These are phyloP conservation scores for Tylopilus rubrobrunneus DNA, from an alignment of 768 basidiomycete species.

Conservation along the genomic window DNA sequence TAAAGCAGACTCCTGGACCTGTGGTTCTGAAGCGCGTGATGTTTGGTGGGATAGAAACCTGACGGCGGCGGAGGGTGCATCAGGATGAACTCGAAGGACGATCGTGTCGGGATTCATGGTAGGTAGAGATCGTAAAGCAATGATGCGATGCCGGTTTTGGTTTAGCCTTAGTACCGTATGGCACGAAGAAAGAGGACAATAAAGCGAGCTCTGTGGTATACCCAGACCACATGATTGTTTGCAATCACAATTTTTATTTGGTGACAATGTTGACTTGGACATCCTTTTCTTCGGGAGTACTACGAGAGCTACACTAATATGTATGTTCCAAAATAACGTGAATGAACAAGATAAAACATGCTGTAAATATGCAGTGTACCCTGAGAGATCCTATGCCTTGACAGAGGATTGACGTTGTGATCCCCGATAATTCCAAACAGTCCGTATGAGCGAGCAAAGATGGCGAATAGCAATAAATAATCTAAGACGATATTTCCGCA, in stretches of 20 bases:
- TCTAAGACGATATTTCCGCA: slow-evolving; percentile 27
- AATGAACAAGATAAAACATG: slow-evolving; percentile 36
- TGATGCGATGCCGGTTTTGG: not conserved
- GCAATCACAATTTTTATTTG: too few relatives aligned
- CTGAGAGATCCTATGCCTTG: slow-evolving; percentile 31
- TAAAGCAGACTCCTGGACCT: slow-evolving; percentile 35
- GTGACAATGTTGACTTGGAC: not conserved
- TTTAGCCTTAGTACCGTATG: too few relatives aligned
- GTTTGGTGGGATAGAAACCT: slow-evolving; percentile 36
- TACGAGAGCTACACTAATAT: slow-evolving; percentile 29
- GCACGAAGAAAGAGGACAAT: too few relatives aligned
- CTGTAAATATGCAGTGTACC: slow-evolving; percentile 32
- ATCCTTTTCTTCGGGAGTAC: slow-evolving; percentile 7
- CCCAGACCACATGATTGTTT: too few relatives aligned
- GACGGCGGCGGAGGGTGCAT: slow-evolving; percentile 41
- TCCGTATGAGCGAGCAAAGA: slow-evolving; percentile 25
- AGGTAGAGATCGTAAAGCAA: not conserved
- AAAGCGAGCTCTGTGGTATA: too few relatives aligned
- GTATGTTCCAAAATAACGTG: slow-evolving; percentile 35
- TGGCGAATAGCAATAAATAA: slow-evolving; percentile 29
- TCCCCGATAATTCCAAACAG: slow-evolving; percentile 31
- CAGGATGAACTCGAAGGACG: slow-evolving; percentile 40
- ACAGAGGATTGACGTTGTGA: slow-evolving; percentile 20
- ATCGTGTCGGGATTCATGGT: slow-evolving; percentile 16
- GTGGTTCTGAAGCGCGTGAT: slow-evolving; percentile 8